Conservation (phyloP, 2,329 filamentous ascomycete genomes). For the Myriosclerotinia scirpicola region DNA sequence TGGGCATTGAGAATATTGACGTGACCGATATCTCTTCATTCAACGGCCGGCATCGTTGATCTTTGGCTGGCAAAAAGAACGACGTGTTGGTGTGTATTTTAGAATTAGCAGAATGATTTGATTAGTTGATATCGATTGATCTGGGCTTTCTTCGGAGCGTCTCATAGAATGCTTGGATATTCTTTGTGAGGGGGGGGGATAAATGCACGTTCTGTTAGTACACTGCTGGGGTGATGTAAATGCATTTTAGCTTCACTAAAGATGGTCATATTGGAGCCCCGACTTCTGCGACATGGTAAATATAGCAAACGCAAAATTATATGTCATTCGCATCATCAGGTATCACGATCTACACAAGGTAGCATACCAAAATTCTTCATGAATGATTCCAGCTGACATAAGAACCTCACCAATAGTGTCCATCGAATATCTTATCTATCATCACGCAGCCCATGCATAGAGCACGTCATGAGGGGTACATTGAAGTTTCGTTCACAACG, state of each 20-base stretch:
- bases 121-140: neutral
- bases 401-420: constrained; percentile 12
- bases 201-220: neutral
- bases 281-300: neutral
- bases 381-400: neutral
- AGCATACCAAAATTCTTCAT: neutral
- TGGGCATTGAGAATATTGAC: neutral
- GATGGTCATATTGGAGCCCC: neutral
- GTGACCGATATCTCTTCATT: neutral
- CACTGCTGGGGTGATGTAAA: neutral
- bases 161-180: neutral
- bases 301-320: neutral
- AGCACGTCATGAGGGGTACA: constrained; percentile 24
- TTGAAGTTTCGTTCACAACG: constrained; percentile 1
- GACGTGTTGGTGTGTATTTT: neutral
- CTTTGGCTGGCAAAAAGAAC: neutral
- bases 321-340: neutral
- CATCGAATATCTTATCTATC: constrained; percentile 21
- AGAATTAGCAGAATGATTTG: neutral
- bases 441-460: constrained; percentile 19
- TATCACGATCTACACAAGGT: neutral
- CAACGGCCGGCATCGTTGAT: neutral
- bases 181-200: neutral
- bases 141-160: neutral
- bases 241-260: neutral